Evolutionary conservation across 2,329 filamentous ascomycete genomes (phyloP), one percentile per base, ranked within the genome.

Genomic region (Cladophialophora yegresii): DNA sequence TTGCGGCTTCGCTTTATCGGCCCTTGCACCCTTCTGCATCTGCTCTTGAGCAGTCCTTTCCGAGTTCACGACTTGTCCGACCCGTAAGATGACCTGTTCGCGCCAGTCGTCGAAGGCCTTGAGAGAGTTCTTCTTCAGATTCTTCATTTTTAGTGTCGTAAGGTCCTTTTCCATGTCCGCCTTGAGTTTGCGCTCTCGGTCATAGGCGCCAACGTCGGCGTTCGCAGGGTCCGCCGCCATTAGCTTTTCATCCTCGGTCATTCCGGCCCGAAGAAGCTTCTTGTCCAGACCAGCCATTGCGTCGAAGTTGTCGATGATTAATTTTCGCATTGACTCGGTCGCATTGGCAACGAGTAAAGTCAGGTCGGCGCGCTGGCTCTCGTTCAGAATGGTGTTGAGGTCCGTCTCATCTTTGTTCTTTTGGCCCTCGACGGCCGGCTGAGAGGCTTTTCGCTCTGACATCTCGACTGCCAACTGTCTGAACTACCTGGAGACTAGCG

Each of bases 81-180:
- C 80, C 13, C 92, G 85, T 62, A 85, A 83, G 47, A 91, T 79
- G 9, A 96, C 85, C 12, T 82, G 81, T 5, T 86, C 82, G 71
- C 91, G 85, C 93, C 93, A 98, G 68, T 91, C 89, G 63, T 89
- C 87, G 73, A 93, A 96, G 73, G 89, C 87, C 6, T 82, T 78
- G 4, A 96, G 74, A 1, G 87, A 84, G 60, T 89, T 87, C 67
- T 84, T 86, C 78, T 87, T 92, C 71, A 92, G 77, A 71, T 70
- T 74, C 65, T 74, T 67, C 63, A 71, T 57, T 64, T 71, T 69
- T 43, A 63, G 64, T 36, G 65, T 66, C 7, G 62, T 62, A 22
- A 73, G 62, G 50, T 74, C 73, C 64, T 72, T 72, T 59, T 71
- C 64, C 54, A 49, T 82, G 81, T 71, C 80, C 77, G 70, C 68